Conservation (phyloP, 2,329 filamentous ascomycete genomes). For the Mycocentrospora acerina region DNA sequence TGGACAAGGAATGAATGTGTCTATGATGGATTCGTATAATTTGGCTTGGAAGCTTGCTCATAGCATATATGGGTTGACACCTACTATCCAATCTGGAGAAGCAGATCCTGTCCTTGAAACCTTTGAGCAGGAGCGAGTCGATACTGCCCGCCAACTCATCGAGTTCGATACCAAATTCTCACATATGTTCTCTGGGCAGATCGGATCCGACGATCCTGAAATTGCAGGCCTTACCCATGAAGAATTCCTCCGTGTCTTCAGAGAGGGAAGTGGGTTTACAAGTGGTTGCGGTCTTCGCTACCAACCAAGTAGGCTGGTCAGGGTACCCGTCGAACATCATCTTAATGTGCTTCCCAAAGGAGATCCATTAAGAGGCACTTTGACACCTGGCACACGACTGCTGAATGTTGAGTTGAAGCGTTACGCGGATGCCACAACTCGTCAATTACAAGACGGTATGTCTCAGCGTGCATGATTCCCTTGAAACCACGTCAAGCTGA, state of each 20-base stretch:
- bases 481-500: no score
- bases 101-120: constrained; percentile 50
- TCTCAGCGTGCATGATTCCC: no score
- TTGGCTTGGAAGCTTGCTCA: constrained; percentile 52
- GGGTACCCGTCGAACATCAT: background rate
- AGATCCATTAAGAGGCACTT: background rate
- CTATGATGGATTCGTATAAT: constrained; percentile 62
- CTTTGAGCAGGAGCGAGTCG: constrained; percentile 59
- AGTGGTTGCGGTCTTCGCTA: background rate
- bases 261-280: background rate
- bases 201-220: background rate
- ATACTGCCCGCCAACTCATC: constrained; percentile 50
- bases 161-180: constrained; percentile 50
- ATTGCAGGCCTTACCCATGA: background rate
- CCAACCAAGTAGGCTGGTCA: background rate
- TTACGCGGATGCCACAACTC: background rate
- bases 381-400: constrained; percentile 1
- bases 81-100: constrained; percentile 36
- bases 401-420: constrained; percentile 1
- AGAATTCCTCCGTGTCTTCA: background rate
- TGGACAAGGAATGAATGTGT: constrained; percentile 68
- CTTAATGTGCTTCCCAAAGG: background rate
- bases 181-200: background rate
- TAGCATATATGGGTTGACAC: constrained; percentile 53
- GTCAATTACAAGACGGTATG: background rate